A percentile compares a stretch with the other conserved stretches of the same genome.
Evolutionary conservation across 208 protist species (phyloP).

Genomic region (Acanthamoeba castellanii): DNA sequence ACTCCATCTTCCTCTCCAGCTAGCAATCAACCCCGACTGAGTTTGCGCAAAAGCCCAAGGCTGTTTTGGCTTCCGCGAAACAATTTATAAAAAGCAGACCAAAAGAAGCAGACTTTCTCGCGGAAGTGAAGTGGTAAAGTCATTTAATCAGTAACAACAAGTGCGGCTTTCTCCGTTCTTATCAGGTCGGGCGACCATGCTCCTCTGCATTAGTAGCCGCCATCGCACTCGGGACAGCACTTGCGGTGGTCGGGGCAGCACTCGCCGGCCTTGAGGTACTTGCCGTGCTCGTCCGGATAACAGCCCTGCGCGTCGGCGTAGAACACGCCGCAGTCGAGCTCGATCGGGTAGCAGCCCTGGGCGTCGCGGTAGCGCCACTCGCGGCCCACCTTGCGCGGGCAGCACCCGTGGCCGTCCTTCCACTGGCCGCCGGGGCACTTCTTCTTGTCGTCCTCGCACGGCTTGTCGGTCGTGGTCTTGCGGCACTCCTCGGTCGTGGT

Average conservation of each 20-base stretch:
- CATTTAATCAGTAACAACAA: too few species aligned
- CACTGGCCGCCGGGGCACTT: not conserved
- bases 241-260: not conserved
- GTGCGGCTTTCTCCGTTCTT: too few species aligned
- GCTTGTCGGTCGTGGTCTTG: not conserved
- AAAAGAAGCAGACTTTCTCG: too few species aligned
- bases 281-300: not conserved
- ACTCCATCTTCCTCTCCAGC: too few species aligned
- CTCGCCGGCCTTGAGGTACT: not conserved
- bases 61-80: too few species aligned
- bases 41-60: too few species aligned
- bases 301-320: not conserved
- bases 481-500: not conserved
- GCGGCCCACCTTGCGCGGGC: not conserved
- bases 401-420: not conserved
- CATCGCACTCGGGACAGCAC: not conserved
- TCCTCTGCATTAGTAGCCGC: not conserved
- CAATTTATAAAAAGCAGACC: too few species aligned
- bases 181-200: too few species aligned
- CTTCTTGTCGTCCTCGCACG: not conserved
- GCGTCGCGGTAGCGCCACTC: not conserved
- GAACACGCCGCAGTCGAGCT: not conserved
- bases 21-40: too few species aligned
- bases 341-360: not conserved
- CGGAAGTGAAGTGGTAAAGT: too few species aligned